phyloP scores from a whole-genome alignment of 352 stramenopile genomes.

The Plasmopara viticola region DNA sequence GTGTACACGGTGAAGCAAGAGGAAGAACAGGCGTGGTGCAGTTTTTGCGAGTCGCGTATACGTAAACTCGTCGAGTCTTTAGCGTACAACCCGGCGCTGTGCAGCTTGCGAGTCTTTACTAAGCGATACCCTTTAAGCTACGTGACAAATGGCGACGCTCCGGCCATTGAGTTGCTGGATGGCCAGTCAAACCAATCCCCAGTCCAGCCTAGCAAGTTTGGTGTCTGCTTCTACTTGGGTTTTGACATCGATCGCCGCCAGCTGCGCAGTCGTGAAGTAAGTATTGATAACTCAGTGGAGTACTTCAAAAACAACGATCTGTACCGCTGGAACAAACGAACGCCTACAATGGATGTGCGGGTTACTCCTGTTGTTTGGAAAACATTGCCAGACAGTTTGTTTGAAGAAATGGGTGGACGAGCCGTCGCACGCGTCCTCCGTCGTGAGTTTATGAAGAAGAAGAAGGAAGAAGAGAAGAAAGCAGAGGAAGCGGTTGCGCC shows the following conservation, averaged over 20 bases:
- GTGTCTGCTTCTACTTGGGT: constrained; percentile 78
- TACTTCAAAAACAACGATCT: constrained; percentile 88
- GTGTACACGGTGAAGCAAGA: constrained; percentile 86
- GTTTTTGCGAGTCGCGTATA: constrained; percentile 91
- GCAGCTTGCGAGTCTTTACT: constrained; percentile 73
- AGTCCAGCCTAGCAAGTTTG: constrained; percentile 46
- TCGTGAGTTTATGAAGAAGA: constrained; percentile 79
- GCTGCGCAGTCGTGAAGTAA: constrained; percentile 71
- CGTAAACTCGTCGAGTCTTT: constrained; percentile 87
- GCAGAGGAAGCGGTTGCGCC: constrained; percentile 33
- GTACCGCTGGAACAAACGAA: constrained; percentile 87
- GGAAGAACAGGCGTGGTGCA: constrained; percentile 90
- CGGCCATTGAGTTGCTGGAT: constrained; percentile 12
- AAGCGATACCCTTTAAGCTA: constrained; percentile 80
- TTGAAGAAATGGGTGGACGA: constrained; percentile 81
- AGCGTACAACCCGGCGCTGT: constrained; percentile 75
- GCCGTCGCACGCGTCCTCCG: constrained; percentile 45
- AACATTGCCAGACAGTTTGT: constrained; percentile 73
- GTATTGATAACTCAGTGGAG: constrained; percentile 80
- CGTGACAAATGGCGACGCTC: constrained; percentile 31
- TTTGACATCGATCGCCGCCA: constrained; percentile 82
- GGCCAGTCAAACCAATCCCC: constrained; percentile 8
- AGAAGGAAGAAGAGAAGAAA: constrained; percentile 80
- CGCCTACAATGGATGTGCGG: constrained; percentile 77
- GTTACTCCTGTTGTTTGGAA: constrained; percentile 86